phyloP scores from a whole-genome alignment of 2,329 filamentous ascomycete species.

The Fusarium longipes region DNA sequence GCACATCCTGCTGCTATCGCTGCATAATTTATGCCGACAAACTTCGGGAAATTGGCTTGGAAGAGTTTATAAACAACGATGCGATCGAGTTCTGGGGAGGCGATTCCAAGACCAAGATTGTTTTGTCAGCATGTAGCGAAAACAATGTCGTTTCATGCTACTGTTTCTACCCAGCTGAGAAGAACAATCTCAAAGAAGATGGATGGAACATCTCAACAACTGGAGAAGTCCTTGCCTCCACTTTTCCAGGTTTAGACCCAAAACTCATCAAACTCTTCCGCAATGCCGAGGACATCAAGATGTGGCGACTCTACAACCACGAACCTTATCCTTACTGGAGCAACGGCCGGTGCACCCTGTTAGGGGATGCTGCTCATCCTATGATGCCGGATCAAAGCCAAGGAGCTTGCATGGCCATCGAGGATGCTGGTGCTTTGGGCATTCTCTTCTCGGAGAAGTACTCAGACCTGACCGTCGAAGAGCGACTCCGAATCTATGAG shows the following conservation, averaged over 20 bases:
- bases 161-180: slow-evolving; percentile 71
- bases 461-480: background rate
- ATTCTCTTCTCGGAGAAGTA: slow-evolving; percentile 8
- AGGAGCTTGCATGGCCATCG: slow-evolving; percentile 14
- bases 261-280: slow-evolving; percentile 66
- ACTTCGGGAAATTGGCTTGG: slow-evolving; percentile 1
- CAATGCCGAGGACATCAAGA: slow-evolving; percentile 68
- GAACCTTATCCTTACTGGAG: slow-evolving; percentile 30
- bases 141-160: slow-evolving; percentile 71
- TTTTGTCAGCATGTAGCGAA: slow-evolving; percentile 71
- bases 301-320: slow-evolving; percentile 67
- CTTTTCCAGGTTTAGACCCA: slow-evolving; percentile 67
- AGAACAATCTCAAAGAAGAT: slow-evolving; percentile 66
- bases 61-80: slow-evolving; percentile 40
- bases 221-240: slow-evolving; percentile 65
- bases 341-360: slow-evolving; percentile 15
- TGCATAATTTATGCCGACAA: slow-evolving; percentile 20
- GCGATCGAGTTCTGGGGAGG: slow-evolving; percentile 75
- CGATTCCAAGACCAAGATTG: slow-evolving; percentile 67
- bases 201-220: slow-evolving; percentile 63
- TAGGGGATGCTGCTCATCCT: slow-evolving; percentile 30
- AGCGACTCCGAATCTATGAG: slow-evolving; percentile 15
- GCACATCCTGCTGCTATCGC: slow-evolving; percentile 20
- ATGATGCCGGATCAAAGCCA: slow-evolving; percentile 31
- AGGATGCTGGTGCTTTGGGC: slow-evolving; percentile 6